Conservation (phyloP, 2,329 filamentous ascomycete genomes). For the Fusarium verticillioides region DNA sequence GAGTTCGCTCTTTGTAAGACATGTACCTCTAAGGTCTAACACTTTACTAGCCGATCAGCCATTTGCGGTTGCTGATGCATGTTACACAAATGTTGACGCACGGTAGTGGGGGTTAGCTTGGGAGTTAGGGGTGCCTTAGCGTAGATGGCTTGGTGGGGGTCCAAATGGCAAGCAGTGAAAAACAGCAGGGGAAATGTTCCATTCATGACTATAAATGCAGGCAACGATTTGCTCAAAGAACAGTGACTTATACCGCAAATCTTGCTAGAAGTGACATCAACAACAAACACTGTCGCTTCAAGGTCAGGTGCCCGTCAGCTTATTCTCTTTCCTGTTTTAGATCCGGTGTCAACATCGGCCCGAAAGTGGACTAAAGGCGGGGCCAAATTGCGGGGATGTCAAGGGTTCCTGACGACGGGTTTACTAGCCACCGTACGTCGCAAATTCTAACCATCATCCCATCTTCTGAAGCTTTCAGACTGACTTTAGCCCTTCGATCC, state of each 20-base stretch:
- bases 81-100: neutral
- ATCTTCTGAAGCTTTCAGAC: neutral
- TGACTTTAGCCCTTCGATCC: neutral
- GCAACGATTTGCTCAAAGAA: no score
- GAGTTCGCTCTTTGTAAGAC: fast-evolving
- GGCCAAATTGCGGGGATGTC: constrained; percentile 24
- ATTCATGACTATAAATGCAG: neutral
- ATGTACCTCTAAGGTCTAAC: neutral
- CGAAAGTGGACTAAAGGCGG: constrained; percentile 7
- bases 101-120: neutral
- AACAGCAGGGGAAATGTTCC: neutral
- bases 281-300: neutral
- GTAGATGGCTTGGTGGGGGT: neutral
- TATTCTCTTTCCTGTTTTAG: neutral
- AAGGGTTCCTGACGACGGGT: neutral
- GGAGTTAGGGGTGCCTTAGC: fast-evolving
- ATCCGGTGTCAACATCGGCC: constrained; percentile 19
- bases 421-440: constrained; percentile 1
- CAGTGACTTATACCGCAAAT: neutral
- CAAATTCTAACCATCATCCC: constrained; percentile 17
- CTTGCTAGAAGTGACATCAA: neutral
- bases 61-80: fast-evolving
- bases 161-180: neutral
- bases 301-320: neutral
- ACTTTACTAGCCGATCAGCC: fast-evolving